Conservation (phyloP, 2,329 filamentous ascomycete genomes). For the Alternaria angustiovoidea region DNA sequence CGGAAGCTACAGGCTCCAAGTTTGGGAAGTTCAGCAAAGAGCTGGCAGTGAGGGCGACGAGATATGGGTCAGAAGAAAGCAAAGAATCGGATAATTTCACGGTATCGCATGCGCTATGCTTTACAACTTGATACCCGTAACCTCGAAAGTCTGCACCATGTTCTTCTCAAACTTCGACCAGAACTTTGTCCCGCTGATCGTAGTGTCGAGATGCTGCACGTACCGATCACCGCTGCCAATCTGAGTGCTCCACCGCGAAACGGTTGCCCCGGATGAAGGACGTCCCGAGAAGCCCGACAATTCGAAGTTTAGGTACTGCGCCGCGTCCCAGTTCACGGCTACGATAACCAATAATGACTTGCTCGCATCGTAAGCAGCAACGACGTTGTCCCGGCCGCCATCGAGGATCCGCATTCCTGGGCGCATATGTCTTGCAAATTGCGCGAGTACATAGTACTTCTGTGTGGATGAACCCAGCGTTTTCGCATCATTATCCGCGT, state of each 20-base stretch:
- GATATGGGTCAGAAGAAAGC: constrained; percentile 48
- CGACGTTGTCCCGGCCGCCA: constrained; percentile 9
- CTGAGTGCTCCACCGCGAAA: constrained; percentile 12
- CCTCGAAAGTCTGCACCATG: constrained; percentile 16
- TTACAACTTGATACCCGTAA: constrained; percentile 10
- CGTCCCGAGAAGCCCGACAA: constrained; percentile 11
- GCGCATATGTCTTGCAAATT: constrained; percentile 15
- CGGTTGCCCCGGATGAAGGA: constrained; percentile 3
- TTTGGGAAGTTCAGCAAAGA: constrained; percentile 69
- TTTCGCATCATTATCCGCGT: constrained; percentile 15
- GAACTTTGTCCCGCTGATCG: constrained; percentile 8
- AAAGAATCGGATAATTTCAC: constrained; percentile 32
- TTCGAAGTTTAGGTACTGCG: constrained; percentile 17
- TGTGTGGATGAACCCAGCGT: constrained; percentile 11
- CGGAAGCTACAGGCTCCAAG: constrained; percentile 66
- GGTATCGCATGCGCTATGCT: neutral
- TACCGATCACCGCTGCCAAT: constrained; percentile 15
- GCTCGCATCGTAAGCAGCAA: constrained; percentile 15
- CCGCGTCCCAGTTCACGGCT: constrained; percentile 11
- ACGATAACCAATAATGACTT: constrained; percentile 12
- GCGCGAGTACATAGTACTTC: constrained; percentile 15
- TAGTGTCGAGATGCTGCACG: constrained; percentile 10
- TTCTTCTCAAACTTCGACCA: constrained; percentile 17
- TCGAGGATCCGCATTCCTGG: constrained; percentile 16
- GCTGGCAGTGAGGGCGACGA: constrained; percentile 16